A percentile compares a stretch with the other conserved stretches of the same genome.
Conservation (phyloP, 1,284 basidiomycete genomes). For the Boletus sp. region DNA sequence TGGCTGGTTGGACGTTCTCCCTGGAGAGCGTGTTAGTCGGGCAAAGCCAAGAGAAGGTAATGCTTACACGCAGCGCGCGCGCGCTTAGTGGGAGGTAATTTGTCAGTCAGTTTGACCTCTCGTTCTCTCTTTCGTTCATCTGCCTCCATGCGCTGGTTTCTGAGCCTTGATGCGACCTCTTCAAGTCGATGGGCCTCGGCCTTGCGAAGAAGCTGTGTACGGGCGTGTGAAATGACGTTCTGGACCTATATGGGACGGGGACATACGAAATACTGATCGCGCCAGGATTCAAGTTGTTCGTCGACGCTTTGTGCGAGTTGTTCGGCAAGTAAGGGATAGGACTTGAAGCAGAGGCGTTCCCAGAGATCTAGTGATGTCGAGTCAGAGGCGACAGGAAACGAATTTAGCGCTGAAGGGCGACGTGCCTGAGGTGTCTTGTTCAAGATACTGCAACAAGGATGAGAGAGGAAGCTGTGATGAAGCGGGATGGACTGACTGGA, state of each 20-base stretch:
- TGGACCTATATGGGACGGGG: not conserved
- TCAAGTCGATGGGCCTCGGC: constrained; percentile 61
- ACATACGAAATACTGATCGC: constrained; percentile 64
- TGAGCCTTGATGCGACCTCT: constrained; percentile 55
- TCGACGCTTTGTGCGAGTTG: constrained; percentile 27
- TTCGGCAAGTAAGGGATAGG: constrained; percentile 53
- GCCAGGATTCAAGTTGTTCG: constrained; percentile 61
- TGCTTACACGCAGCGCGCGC: constrained; percentile 50
- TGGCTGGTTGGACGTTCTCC: constrained; percentile 49
- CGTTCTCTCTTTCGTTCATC: constrained; percentile 70
- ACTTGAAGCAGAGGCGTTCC: constrained; percentile 60
- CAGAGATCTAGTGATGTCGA: constrained; percentile 56
- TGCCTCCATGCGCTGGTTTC: constrained; percentile 61
- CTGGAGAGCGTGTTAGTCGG: constrained; percentile 34
- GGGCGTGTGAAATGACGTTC: constrained; percentile 7
- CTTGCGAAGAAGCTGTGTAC: constrained; percentile 48
- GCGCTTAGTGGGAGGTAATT: constrained; percentile 61
- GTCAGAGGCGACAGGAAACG: constrained; percentile 6
- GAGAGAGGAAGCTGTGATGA: constrained; percentile 13
- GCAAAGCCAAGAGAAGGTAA: not conserved
- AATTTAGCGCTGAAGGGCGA: constrained; percentile 10
- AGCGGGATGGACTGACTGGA: constrained; percentile 49
- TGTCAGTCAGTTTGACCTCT: constrained; percentile 69
- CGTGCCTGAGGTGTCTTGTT: constrained; percentile 57
- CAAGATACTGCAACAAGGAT: constrained; percentile 47